A percentile compares a stretch with the other conserved stretches of the same genome.
phyloP scores from a whole-genome alignment of 768 basidiomycete species.

The Boletus patriciae region DNA sequence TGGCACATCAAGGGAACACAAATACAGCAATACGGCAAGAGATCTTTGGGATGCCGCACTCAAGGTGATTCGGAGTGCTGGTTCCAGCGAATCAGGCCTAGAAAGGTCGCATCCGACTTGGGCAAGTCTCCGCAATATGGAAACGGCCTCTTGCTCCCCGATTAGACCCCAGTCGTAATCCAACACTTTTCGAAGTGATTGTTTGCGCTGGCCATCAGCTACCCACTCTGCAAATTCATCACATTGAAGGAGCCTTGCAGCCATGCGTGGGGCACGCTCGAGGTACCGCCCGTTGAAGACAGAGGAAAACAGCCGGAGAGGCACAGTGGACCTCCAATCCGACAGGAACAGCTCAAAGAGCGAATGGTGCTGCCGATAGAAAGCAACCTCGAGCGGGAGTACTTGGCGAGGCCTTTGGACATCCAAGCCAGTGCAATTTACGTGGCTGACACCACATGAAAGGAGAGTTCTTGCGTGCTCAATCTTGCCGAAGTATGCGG shows the following conservation, averaged over 20 bases:
- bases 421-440: background rate
- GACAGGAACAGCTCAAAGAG: background rate
- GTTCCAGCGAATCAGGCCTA: background rate
- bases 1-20: background rate
- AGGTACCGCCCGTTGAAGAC: background rate
- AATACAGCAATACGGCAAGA: background rate
- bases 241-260: background rate
- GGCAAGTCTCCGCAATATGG: background rate
- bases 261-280: background rate
- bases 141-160: background rate
- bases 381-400: background rate
- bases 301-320: background rate
- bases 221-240: conserved; percentile 1
- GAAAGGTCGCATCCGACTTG: background rate
- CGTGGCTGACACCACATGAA: background rate
- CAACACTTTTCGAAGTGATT: background rate
- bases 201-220: background rate
- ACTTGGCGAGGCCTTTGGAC: background rate
- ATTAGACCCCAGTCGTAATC: background rate
- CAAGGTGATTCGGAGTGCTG: background rate
- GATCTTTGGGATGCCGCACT: background rate
- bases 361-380: background rate
- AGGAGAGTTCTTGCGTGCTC: conserved; percentile 3
- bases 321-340: background rate
- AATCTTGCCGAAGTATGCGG: background rate